These are phyloP conservation scores for Polygonum aviculare DNA, from an alignment of 148 eudicot genomes.

Conservation along the genomic window DNA sequence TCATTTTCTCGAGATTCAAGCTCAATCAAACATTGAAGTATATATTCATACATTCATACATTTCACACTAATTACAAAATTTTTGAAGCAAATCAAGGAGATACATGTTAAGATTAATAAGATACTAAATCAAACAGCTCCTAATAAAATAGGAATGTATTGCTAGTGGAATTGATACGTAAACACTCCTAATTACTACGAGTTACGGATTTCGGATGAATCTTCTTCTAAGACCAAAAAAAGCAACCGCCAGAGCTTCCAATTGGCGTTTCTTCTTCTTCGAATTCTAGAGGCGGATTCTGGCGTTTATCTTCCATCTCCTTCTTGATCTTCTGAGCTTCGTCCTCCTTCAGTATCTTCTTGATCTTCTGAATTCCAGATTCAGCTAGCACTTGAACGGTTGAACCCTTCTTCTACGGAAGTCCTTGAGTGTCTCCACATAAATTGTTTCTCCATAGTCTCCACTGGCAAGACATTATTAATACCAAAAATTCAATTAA, in stretches of 20 bases:
- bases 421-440: slow-evolving; percentile 41
- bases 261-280: background rate
- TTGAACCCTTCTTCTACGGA: slow-evolving; percentile 62
- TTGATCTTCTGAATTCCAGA: too few species aligned
- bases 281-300: background rate
- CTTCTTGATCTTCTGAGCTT: background rate
- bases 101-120: background rate
- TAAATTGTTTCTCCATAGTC: slow-evolving; percentile 36
- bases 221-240: slow-evolving; percentile 8
- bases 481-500: background rate
- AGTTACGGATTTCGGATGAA: background rate
- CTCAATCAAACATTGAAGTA: too few species aligned
- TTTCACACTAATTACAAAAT: background rate
- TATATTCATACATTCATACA: too few species aligned
- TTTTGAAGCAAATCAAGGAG: background rate
- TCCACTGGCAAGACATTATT: slow-evolving; percentile 40
- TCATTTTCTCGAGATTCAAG: too few species aligned
- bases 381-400: slow-evolving; percentile 52
- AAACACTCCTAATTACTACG: background rate
- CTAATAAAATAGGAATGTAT: background rate
- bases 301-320: background rate
- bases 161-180: too few species aligned
- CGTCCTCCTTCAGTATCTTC: background rate
- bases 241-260: background rate
- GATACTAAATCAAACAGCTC: background rate